Percentiles rank a stretch among this genome's conserved stretches.
Conservation (phyloP, 2,329 filamentous ascomycete species). For the Ustulina deusta region DNA sequence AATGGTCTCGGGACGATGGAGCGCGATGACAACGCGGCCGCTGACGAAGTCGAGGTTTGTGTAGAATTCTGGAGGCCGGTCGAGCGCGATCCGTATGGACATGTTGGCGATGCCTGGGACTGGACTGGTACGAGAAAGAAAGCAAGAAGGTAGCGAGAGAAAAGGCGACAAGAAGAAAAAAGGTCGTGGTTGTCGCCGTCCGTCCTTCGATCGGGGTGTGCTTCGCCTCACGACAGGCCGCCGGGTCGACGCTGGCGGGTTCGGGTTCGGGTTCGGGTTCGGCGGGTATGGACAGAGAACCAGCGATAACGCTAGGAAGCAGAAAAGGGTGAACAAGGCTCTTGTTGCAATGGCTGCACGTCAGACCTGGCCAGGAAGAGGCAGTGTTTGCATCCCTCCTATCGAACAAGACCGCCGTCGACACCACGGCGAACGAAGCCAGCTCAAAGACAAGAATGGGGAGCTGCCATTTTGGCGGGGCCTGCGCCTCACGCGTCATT, state of each 20-base stretch:
- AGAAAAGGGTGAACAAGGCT: background rate
- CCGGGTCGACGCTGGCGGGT: background rate
- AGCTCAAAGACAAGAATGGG: background rate
- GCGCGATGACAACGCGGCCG: constrained; percentile 68
- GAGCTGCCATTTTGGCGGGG: constrained; percentile 13
- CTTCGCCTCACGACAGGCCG: background rate
- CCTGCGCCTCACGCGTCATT: constrained; percentile 29
- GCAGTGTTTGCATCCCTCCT: background rate
- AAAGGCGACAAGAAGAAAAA: background rate
- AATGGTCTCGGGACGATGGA: constrained; percentile 76
- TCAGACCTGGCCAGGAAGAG: background rate
- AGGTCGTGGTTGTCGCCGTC: background rate
- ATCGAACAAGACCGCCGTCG: constrained; percentile 1
- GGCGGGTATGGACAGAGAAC: constrained; percentile 3
- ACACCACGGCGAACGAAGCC: background rate
- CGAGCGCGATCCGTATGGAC: constrained; percentile 75
- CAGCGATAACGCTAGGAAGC: background rate
- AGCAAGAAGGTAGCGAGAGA: background rate
- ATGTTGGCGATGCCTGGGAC: constrained; percentile 56
- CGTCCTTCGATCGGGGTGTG: background rate
- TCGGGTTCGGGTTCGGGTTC: constrained; percentile 12
- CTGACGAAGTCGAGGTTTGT: constrained; percentile 82
- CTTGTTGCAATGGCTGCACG: background rate
- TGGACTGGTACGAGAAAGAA: background rate
- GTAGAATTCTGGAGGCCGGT: constrained; percentile 76